Base-by-base conservation (phyloP, 2,329 filamentous ascomycete genomes). In the Ustulina deusta region DNA sequence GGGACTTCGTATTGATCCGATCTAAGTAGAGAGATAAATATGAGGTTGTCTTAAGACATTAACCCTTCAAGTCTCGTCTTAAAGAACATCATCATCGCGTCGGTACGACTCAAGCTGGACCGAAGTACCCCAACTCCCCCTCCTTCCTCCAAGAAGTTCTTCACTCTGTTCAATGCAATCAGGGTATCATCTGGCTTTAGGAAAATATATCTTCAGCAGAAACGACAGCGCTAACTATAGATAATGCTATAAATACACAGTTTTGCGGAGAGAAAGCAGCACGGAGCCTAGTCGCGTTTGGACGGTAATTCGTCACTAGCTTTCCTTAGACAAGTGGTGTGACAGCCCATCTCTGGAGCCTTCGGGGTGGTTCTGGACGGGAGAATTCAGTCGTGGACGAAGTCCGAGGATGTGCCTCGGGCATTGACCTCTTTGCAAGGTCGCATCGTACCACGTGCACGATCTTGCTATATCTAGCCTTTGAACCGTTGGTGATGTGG, bases 101-200 rank as follows among this genome's bases (percentile, higher is more conserved):
- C 2, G 27, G 27, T 25, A 54, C 32, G 51, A 42, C 54, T 55
- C 27, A 29, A 51, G 11, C 29, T 65, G 10, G 59, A 56, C 58
- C 58, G 11, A 55, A 58, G 32, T 57, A 20, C 55, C 40, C 36
- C 27, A 32, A 36, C 29, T 42, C 58, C 55, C n/a, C 38, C 49
- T 36, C 36, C 56, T 55, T 48, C 6, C 48, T 25, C 46, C 34
- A 13, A 60, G 44, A n/a, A 27, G 55, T n/a, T 57, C 29, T 38
- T 32, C 17, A 15, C 34, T 29, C 40, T 46, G 13, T 6, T 48
- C 9, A 61, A 38, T 44, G 4, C 9, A 61, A 46, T 20, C 48
- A 15, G 66, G 67, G 66, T 68, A 68, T 68, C 63, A 63, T 66
- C 11, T 25, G 22, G 51, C 13, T 20, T 46, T 58, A 52, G 25